A percentile compares a stretch with the other conserved stretches of the same genome.
phyloP scores from a whole-genome alignment of 1,284 basidiomycete species.

The Sphaerobolus stellatus region DNA sequence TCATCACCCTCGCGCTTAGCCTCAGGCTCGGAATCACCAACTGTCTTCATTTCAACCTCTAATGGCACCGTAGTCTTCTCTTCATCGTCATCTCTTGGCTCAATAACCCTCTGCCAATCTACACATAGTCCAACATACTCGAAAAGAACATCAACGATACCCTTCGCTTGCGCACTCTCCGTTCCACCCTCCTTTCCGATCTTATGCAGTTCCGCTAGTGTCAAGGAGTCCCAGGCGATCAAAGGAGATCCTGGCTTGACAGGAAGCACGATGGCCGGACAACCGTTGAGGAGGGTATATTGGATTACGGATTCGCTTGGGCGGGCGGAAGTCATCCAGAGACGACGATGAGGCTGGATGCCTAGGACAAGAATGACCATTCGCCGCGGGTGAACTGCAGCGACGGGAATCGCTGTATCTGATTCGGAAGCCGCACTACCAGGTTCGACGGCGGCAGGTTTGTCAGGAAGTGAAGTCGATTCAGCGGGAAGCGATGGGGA shows the following conservation, averaged over 20 bases:
- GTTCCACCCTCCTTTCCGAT: constrained; percentile 32
- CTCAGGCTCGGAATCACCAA: background rate
- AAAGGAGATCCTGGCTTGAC: constrained; percentile 59
- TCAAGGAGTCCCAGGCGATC: constrained; percentile 60
- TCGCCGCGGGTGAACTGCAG: constrained; percentile 47
- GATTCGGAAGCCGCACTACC: constrained; percentile 54
- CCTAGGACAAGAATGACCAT: constrained; percentile 56
- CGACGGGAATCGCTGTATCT: constrained; percentile 42
- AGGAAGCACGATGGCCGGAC: constrained; percentile 58
- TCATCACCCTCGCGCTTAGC: constrained; percentile 2
- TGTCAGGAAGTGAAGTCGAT: constrained; percentile 20
- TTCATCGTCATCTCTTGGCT: constrained; percentile 24
- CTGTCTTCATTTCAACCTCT: constrained; percentile 21
- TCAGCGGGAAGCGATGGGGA: constrained; percentile 16
- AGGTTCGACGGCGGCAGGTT: constrained; percentile 38
- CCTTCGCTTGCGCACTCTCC: constrained; percentile 44
- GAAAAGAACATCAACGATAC: constrained; percentile 51
- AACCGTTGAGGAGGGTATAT: constrained; percentile 61
- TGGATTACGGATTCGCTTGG: constrained; percentile 62
- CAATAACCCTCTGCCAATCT: constrained; percentile 54
- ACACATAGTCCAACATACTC: constrained; percentile 62
- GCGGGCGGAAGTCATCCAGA: constrained; percentile 59
- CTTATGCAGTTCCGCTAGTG: constrained; percentile 57
- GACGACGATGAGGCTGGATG: constrained; percentile 55
- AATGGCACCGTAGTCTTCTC: constrained; percentile 16